Evolutionary conservation across 2,329 filamentous ascomycete genomes (phyloP).

Genomic region (Colletotrichum sp.): DNA sequence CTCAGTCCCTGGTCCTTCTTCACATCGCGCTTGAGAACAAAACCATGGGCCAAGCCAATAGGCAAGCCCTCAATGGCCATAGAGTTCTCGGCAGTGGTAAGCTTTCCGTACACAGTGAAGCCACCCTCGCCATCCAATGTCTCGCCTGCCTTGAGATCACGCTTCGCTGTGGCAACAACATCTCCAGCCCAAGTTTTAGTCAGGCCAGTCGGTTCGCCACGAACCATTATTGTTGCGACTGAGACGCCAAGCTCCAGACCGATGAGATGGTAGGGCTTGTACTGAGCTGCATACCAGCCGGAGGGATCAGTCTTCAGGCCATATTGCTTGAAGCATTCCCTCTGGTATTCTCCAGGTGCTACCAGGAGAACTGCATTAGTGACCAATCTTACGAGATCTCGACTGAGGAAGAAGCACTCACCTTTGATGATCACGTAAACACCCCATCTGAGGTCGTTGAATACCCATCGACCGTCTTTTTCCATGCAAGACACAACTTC

Average conservation of each 20-base stretch:
- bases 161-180: conserved; percentile 51
- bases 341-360: conserved; percentile 42
- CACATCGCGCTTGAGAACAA: conserved; percentile 43
- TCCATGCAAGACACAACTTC: conserved; percentile 51
- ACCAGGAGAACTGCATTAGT: accelerated
- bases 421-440: neutral
- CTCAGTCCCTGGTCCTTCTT: conserved; percentile 46
- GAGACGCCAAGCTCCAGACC: conserved; percentile 50
- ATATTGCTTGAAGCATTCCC: conserved; percentile 48
- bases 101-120: conserved; percentile 48
- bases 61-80: neutral
- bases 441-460: neutral
- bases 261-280: conserved; percentile 53
- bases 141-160: conserved; percentile 47
- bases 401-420: accelerated
- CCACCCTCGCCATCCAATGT: conserved; percentile 56
- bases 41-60: conserved; percentile 45
- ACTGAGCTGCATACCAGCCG: conserved; percentile 46
- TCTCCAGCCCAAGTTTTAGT: conserved; percentile 48
- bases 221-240: conserved; percentile 29
- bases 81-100: conserved; percentile 37
- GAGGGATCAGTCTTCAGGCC: conserved; percentile 47
- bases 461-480: neutral
- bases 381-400: accelerated
- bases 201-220: conserved; percentile 16